phyloP scores from a whole-genome alignment of 148 eudicot genomes.

The Camellia granthamiana region DNA sequence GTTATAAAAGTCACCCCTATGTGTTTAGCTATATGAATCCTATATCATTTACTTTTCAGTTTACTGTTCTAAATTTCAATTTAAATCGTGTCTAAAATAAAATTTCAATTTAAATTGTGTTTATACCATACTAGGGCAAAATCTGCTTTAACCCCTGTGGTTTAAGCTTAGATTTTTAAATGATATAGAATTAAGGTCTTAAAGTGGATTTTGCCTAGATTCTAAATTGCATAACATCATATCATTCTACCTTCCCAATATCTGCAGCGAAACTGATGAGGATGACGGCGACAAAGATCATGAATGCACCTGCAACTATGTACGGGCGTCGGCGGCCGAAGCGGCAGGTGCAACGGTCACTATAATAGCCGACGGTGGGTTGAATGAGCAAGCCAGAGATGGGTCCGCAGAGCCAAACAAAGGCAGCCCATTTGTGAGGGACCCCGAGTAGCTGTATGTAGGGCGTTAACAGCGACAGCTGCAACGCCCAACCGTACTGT shows the following conservation, averaged over 20 bases:
- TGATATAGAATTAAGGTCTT: too few relatives aligned
- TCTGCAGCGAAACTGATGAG: constrained; percentile 52
- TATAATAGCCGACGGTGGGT: constrained; percentile 47
- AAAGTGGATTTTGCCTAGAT: too few relatives aligned
- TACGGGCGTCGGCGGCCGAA: constrained; percentile 51
- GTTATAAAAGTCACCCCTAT: too few relatives aligned
- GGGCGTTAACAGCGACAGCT: constrained; percentile 47
- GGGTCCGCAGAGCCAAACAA: constrained; percentile 55
- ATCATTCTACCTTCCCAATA: constrained; percentile 19
- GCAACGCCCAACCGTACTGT: constrained; percentile 57
- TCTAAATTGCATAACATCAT: too few relatives aligned
- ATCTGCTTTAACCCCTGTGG: too few relatives aligned
- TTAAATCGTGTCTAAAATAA: too few relatives aligned
- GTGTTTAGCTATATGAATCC: too few relatives aligned
- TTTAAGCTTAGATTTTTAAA: too few relatives aligned
- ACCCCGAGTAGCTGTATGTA: constrained; percentile 49
- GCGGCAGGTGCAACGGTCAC: constrained; percentile 40
- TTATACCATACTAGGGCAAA: too few relatives aligned
- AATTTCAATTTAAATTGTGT: too few relatives aligned
- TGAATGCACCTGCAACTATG: constrained; percentile 35
- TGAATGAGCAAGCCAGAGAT: constrained; percentile 49
- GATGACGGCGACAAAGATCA: constrained; percentile 33
- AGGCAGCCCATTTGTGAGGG: constrained; percentile 44
- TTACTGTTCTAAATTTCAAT: too few relatives aligned
- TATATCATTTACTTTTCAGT: too few relatives aligned